These are phyloP conservation scores for Polygonum aviculare DNA, from an alignment of 148 eudicot species.

Conservation along the genomic window DNA sequence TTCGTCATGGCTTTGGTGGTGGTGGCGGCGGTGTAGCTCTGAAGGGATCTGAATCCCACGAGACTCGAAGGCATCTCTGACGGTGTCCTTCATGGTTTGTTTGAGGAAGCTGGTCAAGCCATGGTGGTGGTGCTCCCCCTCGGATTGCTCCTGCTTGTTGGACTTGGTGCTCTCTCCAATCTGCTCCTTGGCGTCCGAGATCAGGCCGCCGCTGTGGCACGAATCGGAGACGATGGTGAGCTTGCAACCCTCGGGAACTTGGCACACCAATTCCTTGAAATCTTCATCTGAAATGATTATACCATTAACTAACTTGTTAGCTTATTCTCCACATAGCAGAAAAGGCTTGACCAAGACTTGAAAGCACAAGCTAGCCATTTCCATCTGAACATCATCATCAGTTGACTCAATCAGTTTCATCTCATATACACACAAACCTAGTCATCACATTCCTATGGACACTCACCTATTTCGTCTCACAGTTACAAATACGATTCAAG, in stretches of 20 bases:
- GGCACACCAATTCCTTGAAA: slow-evolving; percentile 62
- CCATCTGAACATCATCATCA: too few species aligned
- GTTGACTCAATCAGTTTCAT: not conserved
- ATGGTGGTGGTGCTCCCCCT: slow-evolving; percentile 7
- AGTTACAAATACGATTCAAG: not conserved
- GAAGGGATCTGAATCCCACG: slow-evolving; percentile 72
- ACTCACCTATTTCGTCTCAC: too few species aligned
- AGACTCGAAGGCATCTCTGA: slow-evolving; percentile 38
- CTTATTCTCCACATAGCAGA: not conserved
- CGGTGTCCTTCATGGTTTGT: slow-evolving; percentile 26
- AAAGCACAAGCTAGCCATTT: too few species aligned
- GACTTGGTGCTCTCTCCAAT: slow-evolving; percentile 45
- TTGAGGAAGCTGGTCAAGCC: slow-evolving; percentile 43
- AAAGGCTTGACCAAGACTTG: not conserved
- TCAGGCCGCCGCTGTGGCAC: slow-evolving; percentile 91
- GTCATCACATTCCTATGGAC: not conserved
- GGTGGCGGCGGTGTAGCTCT: slow-evolving; percentile 24
- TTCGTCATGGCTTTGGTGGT: slow-evolving; percentile 30
- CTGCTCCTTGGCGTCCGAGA: slow-evolving; percentile 74
- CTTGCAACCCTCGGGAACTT: slow-evolving; percentile 54
- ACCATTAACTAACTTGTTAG: not conserved
- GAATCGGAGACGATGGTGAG: slow-evolving; percentile 86
- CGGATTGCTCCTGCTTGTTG: not conserved
- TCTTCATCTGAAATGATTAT: slow-evolving; percentile 53
- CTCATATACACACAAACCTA: not conserved